Evolutionary conservation across 768 basidiomycete genomes (phyloP), one percentile per base, ranked within the genome.

Genomic region (Trametes meyenii): DNA sequence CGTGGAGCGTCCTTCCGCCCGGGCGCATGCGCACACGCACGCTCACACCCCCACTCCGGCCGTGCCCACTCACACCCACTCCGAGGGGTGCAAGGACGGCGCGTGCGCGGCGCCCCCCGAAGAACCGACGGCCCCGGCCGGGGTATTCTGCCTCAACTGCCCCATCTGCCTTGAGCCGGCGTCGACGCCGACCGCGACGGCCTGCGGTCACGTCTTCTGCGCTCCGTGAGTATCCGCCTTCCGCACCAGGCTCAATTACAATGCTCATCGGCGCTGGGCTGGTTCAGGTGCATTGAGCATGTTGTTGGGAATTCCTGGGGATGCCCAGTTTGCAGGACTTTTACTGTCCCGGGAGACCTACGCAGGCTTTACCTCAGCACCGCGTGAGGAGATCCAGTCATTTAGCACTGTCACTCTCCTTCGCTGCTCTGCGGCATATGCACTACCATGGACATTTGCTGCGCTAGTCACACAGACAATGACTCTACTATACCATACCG

Each of bases 131-230:
- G 13, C 40, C 3, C 23, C 51, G 8, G n/a, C 29, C 19, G 62
- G 50, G 11, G 61, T 65, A 8, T 39, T 73, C 16, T 39, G 63
- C 33, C 55, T 69, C 36, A 63, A 19, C 24, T 76, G 75, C 50
- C 69, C 74, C 8, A 69, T 75, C 24, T 75, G 75, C 55, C 70
- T 75, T 7, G 65, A 69, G 33, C 51, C 60, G 0, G 64, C 67
- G 0, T 62, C 59, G 42, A 64, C 65, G 8, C 72, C 70, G 54
- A 68, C 65, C 40, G 67, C 69, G 8, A 75, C 73, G 5, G 61
- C 58, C 12, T 75, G 75, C 56, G 75, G 74, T 16, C 74, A 74
- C 49, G 29, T 74, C 50, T 76, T 75, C 61, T 75, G 75, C 62
- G 61, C 67, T n/a, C 24, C 67, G 75, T 75, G 55, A 64, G 75